Conservation (phyloP, 495 filamentous ascomycete species). For the Xylaria venustula region DNA sequence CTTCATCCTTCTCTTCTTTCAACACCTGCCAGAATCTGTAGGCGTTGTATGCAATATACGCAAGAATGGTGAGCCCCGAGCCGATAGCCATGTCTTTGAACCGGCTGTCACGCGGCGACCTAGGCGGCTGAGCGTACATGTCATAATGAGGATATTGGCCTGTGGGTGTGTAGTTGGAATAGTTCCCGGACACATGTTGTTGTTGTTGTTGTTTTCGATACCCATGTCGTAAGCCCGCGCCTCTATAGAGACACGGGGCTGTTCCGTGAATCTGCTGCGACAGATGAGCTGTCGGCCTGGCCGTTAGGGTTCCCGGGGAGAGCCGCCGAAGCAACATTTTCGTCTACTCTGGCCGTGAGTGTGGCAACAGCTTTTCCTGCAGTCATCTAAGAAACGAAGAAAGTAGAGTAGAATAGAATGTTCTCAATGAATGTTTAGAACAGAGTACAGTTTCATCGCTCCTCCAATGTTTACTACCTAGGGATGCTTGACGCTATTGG, state of each 20-base stretch:
- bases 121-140: conserved; percentile 4
- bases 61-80: background rate
- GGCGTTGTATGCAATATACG: background rate
- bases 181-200: background rate
- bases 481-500: too few relatives aligned
- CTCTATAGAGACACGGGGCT: background rate
- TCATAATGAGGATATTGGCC: background rate
- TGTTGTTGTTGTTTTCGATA: background rate
- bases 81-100: conserved; percentile 10
- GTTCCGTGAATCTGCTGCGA: background rate
- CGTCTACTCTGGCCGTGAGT: too few relatives aligned
- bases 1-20: background rate
- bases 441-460: too few relatives aligned
- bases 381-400: too few relatives aligned
- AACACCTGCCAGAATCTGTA: background rate
- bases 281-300: background rate
- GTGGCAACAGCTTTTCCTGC: background rate
- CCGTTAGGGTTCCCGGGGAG: background rate
- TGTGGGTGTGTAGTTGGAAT: conserved; percentile 8
- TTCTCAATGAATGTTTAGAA: too few relatives aligned
- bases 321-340: conserved; percentile 5
- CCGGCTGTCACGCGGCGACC: background rate
- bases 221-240: background rate
- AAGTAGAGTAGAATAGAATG: too few relatives aligned
- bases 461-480: too few relatives aligned